Conservation (phyloP, 345 rosid species). For the Eucalyptus rudis region DNA sequence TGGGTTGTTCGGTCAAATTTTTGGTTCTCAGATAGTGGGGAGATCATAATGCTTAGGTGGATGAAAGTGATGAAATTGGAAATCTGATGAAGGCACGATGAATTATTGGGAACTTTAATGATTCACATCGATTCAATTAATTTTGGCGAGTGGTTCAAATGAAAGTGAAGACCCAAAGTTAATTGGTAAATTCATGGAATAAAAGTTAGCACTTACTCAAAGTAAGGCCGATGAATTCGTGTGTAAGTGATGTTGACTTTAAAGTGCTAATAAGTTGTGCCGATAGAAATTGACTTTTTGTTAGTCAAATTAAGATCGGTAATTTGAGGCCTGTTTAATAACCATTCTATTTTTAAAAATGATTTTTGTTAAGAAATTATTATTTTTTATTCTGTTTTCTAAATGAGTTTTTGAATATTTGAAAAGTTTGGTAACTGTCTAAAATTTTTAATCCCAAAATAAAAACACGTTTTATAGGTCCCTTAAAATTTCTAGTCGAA, state of each 20-base stretch:
- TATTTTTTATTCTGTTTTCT: fast-evolving
- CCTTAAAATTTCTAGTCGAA: fast-evolving
- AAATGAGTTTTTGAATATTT: no score
- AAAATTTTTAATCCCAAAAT: no score
- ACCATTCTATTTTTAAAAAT: fast-evolving
- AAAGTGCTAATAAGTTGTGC: neutral
- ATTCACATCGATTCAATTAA: no score
- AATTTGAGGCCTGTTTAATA: fast-evolving
- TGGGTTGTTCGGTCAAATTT: neutral
- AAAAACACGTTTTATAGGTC: no score
- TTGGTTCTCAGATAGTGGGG: neutral
- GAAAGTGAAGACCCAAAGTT: neutral
- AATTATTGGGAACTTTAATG: neutral
- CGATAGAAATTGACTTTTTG: no score
- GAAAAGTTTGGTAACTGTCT: fast-evolving
- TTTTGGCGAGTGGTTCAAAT: neutral
- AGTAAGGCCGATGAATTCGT: neutral
- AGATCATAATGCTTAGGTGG: neutral
- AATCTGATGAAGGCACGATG: no score
- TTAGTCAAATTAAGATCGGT: no score
- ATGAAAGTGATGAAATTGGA: neutral
- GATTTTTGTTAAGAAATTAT: no score
- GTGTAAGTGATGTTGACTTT: neutral
- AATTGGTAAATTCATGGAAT: no score
- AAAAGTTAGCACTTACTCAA: neutral